A percentile compares a stretch with the other conserved stretches of the same genome.
Conservation (phyloP, 2,329 filamentous ascomycete species). For the Paecilomyces formosus region DNA sequence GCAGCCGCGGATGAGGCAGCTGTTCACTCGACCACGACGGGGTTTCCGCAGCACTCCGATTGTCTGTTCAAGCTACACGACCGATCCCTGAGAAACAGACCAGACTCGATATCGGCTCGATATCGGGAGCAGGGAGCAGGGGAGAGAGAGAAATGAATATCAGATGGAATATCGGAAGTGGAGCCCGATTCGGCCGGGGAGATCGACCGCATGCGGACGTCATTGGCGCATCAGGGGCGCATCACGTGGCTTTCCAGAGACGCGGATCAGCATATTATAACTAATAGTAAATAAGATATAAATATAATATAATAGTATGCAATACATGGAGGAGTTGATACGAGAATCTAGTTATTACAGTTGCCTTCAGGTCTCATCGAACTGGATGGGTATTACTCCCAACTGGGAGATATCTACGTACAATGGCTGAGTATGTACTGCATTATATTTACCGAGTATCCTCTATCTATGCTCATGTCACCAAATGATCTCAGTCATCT, state of each 20-base stretch:
- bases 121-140: neutral
- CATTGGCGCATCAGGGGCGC: slow-evolving; percentile 18
- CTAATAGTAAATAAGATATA: too few relatives aligned
- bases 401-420: too few relatives aligned
- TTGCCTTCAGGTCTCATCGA: neutral
- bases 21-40: neutral
- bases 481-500: slow-evolving; percentile 35
- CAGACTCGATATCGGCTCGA: neutral
- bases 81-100: neutral
- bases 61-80: neutral
- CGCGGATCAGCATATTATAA: too few relatives aligned
- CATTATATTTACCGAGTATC: neutral
- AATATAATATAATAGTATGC: too few relatives aligned
- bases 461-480: neutral
- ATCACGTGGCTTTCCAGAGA: slow-evolving; percentile 14
- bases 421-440: neutral
- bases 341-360: too few relatives aligned
- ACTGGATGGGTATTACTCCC: neutral
- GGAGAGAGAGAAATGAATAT: neutral
- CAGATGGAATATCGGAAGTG: neutral
- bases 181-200: slow-evolving; percentile 8
- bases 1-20: neutral
- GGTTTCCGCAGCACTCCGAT: neutral
- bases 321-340: too few relatives aligned
- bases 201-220: slow-evolving; percentile 22